phyloP scores from a whole-genome alignment of 2,329 filamentous ascomycete genomes.

The Westerdykella ornata region DNA sequence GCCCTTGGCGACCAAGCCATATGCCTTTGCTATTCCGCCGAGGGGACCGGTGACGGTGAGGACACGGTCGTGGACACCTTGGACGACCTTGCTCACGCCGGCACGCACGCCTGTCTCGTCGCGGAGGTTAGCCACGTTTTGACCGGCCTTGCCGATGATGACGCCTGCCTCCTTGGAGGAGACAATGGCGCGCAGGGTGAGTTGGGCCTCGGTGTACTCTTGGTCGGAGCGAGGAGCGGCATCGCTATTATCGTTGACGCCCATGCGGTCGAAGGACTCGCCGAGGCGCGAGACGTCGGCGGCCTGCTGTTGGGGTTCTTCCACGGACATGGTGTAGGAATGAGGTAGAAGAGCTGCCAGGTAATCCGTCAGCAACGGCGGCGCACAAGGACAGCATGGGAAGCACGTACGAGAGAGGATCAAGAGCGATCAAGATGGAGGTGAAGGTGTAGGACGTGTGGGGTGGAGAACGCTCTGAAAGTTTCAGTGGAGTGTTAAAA shows the following conservation, averaged over 20 bases:
- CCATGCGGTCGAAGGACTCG: conserved; percentile 40
- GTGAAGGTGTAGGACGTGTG: conserved; percentile 1
- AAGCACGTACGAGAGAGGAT: neutral
- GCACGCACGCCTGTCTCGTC: conserved; percentile 98
- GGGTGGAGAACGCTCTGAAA: conserved; percentile 3
- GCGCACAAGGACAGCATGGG: neutral
- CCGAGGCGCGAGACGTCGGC: conserved; percentile 35
- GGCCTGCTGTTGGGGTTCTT: conserved; percentile 31
- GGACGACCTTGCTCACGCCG: conserved; percentile 97
- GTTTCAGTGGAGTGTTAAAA: neutral
- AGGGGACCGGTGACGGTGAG: conserved; percentile 89
- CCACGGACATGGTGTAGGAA: conserved; percentile 40
- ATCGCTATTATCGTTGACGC: conserved; percentile 58
- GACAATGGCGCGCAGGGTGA: conserved; percentile 94
- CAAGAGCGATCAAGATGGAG: neutral
- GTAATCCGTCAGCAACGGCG: neutral
- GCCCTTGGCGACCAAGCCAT: conserved; percentile 85
- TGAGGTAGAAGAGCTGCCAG: conserved; percentile 22
- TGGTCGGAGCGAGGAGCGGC: conserved; percentile 86
- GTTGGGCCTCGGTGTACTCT: conserved; percentile 85
- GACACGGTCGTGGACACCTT: conserved; percentile 93
- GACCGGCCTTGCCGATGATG: conserved; percentile 97
- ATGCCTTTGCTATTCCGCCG: conserved; percentile 83
- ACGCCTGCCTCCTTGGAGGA: conserved; percentile 98
- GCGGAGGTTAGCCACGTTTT: conserved; percentile 94